These are phyloP conservation scores for Aureobasidium uvarum DNA, from an alignment of 2,329 filamentous ascomycete genomes.

Conservation along the genomic window DNA sequence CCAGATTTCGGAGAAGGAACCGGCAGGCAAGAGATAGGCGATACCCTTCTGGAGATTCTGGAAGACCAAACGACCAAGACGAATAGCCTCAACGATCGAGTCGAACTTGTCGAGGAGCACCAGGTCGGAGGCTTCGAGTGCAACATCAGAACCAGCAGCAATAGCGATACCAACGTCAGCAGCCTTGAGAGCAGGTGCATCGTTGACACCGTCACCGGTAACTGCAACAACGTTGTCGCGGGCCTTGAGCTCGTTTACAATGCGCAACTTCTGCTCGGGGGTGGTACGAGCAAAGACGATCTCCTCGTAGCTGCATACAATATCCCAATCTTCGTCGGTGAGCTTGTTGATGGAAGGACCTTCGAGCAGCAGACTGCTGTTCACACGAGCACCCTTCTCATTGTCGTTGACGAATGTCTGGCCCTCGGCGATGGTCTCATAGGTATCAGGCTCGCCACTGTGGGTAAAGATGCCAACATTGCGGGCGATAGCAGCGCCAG, in stretches of 20 bases:
- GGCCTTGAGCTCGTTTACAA: constrained; percentile 44
- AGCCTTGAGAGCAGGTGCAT: constrained; percentile 47
- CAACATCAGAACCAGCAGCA: constrained; percentile 26
- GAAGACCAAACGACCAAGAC: constrained; percentile 61
- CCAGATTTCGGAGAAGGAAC: constrained; percentile 58
- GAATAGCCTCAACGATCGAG: constrained; percentile 75
- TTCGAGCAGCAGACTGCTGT: constrained; percentile 30
- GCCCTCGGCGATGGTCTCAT: constrained; percentile 24
- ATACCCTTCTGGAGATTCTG: constrained; percentile 37
- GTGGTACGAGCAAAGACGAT: constrained; percentile 48
- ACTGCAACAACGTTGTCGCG: constrained; percentile 43
- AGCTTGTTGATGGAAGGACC: constrained; percentile 32
- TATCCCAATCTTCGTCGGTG: constrained; percentile 45
- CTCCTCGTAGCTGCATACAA: constrained; percentile 53
- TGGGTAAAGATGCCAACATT: constrained; percentile 43
- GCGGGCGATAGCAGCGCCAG: constrained; percentile 43
- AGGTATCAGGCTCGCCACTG: constrained; percentile 38
- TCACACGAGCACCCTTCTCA: constrained; percentile 16
- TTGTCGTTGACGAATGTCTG: constrained; percentile 18
- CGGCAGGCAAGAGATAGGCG: constrained; percentile 51
- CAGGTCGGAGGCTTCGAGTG: constrained; percentile 66
- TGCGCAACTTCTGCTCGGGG: constrained; percentile 46
- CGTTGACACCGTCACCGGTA: constrained; percentile 49
- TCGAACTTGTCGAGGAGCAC: constrained; percentile 83
- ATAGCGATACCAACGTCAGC: constrained; percentile 50